Percentiles rank a stretch among this genome's conserved stretches.
phyloP scores from a whole-genome alignment of 805 yeast species.

The Helenozyma rhizophorensis region DNA sequence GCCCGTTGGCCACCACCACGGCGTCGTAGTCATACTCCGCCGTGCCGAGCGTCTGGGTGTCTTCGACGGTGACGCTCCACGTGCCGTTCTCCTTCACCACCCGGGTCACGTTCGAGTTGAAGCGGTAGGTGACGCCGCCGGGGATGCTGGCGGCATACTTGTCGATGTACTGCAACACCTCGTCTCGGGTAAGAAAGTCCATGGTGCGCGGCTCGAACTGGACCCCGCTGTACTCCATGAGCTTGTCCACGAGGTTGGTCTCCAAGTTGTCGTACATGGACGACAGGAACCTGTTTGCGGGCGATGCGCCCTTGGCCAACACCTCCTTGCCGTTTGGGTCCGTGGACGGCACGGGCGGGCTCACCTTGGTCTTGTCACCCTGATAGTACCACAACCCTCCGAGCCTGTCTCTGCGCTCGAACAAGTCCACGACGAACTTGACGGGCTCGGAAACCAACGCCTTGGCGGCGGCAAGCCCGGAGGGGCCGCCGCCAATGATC shows the following conservation, averaged over 20 bases:
- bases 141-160: slow-evolving; percentile 43
- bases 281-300: slow-evolving; percentile 14
- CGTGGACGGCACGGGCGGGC: slow-evolving; percentile 19
- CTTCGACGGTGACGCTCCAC: slow-evolving; percentile 9
- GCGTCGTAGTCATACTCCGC: slow-evolving; percentile 29
- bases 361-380: slow-evolving; percentile 15
- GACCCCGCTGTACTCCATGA: slow-evolving; percentile 61
- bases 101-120: slow-evolving; percentile 45
- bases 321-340: slow-evolving; percentile 16
- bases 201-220: slow-evolving; percentile 47
- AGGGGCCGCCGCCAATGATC: slow-evolving; percentile 76
- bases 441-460: slow-evolving; percentile 52
- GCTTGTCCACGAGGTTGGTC: slow-evolving; percentile 18
- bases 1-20: slow-evolving; percentile 37
- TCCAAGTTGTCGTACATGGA: slow-evolving; percentile 24
- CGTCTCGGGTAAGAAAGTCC: slow-evolving; percentile 54
- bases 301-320: slow-evolving; percentile 5
- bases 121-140: slow-evolving; percentile 31
- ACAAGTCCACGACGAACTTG: slow-evolving; percentile 48
- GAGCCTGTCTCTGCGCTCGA: slow-evolving; percentile 52
- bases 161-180: slow-evolving; percentile 58
- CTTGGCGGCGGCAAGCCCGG: slow-evolving; percentile 62
- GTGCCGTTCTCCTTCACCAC: slow-evolving; percentile 21
- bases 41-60: slow-evolving; percentile 4
- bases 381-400: slow-evolving; percentile 81